Evolutionary conservation across 2,329 filamentous ascomycete species (phyloP).

Genomic region (Orbilia brochopaga): DNA sequence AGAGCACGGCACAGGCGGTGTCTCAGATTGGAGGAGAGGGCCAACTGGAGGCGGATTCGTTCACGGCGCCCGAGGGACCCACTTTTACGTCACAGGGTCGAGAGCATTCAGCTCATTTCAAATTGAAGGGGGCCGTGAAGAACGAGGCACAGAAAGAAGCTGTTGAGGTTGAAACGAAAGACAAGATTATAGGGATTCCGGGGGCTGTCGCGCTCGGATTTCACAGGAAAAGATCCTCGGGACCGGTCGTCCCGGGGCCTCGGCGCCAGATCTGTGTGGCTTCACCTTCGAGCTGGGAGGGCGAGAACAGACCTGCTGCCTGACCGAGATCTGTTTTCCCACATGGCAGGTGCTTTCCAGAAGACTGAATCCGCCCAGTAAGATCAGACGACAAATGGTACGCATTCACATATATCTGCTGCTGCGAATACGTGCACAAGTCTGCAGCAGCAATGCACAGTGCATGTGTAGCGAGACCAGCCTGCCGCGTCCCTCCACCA

Average conservation of each 20-base stretch:
- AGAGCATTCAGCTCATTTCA: constrained; percentile 5
- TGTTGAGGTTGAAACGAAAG: constrained; percentile 33
- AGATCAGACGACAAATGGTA: constrained; percentile 45
- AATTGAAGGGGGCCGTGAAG: constrained; percentile 34
- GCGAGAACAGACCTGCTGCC: neutral
- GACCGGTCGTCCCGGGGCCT: constrained; percentile 24
- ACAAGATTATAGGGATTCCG: constrained; percentile 37
- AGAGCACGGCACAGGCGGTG: constrained; percentile 50
- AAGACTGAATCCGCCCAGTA: constrained; percentile 15
- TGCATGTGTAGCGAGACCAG: constrained; percentile 51
- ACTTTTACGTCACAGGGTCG: constrained; percentile 51
- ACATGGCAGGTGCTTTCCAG: constrained; percentile 36
- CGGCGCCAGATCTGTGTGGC: constrained; percentile 39
- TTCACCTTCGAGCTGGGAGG: constrained; percentile 23
- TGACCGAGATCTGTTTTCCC: constrained; percentile 10
- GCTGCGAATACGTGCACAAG: constrained; percentile 19
- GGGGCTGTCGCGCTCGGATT: constrained; percentile 50
- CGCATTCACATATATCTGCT: neutral
- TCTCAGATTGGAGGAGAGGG: constrained; percentile 37
- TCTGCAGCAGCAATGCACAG: constrained; percentile 43
- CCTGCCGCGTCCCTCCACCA: constrained; percentile 37
- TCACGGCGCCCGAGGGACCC: constrained; percentile 32
- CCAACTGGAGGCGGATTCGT: constrained; percentile 36
- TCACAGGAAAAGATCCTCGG: constrained; percentile 29
- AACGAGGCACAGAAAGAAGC: constrained; percentile 14